Evolutionary conservation across 495 filamentous ascomycete genomes (phyloP).

Genomic region (Hypomontagnella submonticulosa): DNA sequence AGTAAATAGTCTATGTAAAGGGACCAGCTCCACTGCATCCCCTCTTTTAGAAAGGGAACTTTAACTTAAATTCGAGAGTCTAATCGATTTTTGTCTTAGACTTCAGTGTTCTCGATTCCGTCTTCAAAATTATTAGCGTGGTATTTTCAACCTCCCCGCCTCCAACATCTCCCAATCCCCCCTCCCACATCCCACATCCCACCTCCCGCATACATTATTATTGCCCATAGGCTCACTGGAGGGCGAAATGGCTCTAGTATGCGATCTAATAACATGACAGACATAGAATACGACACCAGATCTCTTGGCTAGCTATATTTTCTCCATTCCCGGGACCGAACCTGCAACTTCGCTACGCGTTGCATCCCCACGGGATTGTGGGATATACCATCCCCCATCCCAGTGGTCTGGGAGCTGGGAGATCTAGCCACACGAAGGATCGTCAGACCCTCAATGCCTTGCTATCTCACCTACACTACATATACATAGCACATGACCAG

Average conservation of each 20-base stretch:
- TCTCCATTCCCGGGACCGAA: slow-evolving; percentile 1
- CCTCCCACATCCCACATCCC: neutral
- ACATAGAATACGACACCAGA: slow-evolving; percentile 5
- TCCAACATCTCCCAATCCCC: neutral
- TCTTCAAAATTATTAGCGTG: no score
- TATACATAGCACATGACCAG: neutral
- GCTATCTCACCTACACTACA: slow-evolving; percentile 10
- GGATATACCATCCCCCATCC: slow-evolving; percentile 1
- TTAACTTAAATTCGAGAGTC: slow-evolving; percentile 21
- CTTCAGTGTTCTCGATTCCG: no score
- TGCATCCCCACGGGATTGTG: slow-evolving; percentile 16
- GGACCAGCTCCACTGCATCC: slow-evolving; percentile 20
- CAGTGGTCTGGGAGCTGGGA: slow-evolving; percentile 6
- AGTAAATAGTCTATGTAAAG: neutral
- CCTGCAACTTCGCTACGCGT: slow-evolving; percentile 8
- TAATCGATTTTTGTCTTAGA: slow-evolving; percentile 19
- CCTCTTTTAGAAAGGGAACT: slow-evolving; percentile 11
- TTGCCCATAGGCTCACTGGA: neutral
- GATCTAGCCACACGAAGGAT: slow-evolving; percentile 32
- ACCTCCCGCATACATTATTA: neutral
- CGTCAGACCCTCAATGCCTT: slow-evolving; percentile 25
- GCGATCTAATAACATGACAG: slow-evolving; percentile 1
- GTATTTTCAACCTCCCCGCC: no score
- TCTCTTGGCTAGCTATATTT: slow-evolving; percentile 16
- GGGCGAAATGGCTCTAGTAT: slow-evolving; percentile 1